Conservation (phyloP, 2,329 filamentous ascomycete genomes). For the Colletotrichum sp. region DNA sequence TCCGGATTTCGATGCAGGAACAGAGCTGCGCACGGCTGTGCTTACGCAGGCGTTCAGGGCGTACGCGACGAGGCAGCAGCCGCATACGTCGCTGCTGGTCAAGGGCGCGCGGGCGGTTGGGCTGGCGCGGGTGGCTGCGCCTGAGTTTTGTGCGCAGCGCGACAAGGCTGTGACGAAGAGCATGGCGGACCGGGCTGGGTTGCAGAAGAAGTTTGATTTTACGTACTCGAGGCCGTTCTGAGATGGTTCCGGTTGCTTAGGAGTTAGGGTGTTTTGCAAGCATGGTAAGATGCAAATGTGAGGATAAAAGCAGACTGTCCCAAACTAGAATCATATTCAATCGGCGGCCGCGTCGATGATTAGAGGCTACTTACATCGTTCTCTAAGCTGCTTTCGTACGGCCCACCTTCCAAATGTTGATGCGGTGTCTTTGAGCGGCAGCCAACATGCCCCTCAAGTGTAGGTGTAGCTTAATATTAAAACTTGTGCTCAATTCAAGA, state of each 20-base stretch:
- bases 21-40: not conserved
- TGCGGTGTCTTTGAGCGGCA: no score
- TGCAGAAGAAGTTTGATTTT: conserved; percentile 1
- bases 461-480: accelerated
- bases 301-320: not conserved
- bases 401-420: accelerated
- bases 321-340: accelerated
- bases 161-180: conserved; percentile 1
- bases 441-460: not conserved
- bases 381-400: accelerated
- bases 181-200: not conserved
- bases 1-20: not conserved
- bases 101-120: conserved; percentile 25
- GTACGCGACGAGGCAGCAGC: conserved; percentile 25
- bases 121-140: conserved; percentile 21
- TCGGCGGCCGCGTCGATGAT: not conserved
- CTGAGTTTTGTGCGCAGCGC: conserved; percentile 15
- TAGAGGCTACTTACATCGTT: accelerated
- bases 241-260: not conserved
- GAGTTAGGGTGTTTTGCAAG: not conserved
- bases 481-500: not conserved
- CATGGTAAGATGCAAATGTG: accelerated
- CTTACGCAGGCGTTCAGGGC: not conserved
- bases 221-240: not conserved
- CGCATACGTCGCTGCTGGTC: conserved; percentile 25